Evolutionary conservation across 2,329 filamentous ascomycete genomes (phyloP).

Genomic region (Pestalotiopsis sp.): DNA sequence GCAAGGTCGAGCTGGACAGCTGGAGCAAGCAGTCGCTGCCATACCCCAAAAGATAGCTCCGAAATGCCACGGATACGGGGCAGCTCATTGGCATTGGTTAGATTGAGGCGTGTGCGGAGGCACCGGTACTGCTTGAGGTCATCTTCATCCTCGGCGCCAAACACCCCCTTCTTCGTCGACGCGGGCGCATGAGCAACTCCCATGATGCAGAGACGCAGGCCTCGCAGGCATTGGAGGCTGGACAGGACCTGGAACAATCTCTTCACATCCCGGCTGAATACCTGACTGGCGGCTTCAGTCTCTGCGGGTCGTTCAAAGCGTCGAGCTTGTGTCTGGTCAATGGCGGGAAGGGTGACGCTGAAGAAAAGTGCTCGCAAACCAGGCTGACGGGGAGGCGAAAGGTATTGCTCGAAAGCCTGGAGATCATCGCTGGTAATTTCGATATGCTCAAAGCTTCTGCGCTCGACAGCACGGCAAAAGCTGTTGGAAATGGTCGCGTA

Average conservation of each 20-base stretch:
- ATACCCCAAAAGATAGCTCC: neutral
- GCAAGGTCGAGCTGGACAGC: constrained; percentile 9
- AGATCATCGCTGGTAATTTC: constrained; percentile 1
- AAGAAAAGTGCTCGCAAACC: constrained; percentile 3
- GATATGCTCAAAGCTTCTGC: neutral
- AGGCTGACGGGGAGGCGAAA: neutral
- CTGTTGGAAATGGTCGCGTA: constrained; percentile 4
- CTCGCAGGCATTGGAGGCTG: neutral
- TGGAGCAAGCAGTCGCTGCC: neutral
- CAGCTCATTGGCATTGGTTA: neutral
- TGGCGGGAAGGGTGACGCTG: neutral
- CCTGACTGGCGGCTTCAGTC: neutral
- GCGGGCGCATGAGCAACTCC: neutral
- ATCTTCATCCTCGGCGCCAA: neutral
- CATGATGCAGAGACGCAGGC: neutral
- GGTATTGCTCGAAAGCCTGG: neutral
- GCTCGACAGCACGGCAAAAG: constrained; percentile 5
- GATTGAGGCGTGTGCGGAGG: neutral
- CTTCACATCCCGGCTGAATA: neutral
- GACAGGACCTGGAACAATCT: neutral
- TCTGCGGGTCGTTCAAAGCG: constrained; percentile 9
- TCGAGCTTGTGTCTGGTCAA: neutral
- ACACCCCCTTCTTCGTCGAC: neutral
- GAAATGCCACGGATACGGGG: neutral
- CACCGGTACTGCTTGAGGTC: neutral